phyloP scores from a whole-genome alignment of 345 rosid species.

The Clausena lansium region DNA sequence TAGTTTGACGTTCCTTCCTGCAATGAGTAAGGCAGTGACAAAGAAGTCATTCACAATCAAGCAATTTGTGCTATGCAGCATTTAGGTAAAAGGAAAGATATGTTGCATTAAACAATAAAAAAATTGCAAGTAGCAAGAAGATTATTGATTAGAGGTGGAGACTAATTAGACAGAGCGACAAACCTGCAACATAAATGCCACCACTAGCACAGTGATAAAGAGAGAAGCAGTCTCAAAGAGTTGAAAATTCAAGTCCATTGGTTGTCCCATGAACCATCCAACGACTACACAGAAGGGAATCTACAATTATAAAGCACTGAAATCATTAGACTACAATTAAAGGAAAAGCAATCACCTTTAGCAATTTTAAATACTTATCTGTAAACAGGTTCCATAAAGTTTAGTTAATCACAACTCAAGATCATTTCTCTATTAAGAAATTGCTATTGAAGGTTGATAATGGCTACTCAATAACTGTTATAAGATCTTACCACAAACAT shows the following conservation, averaged over 20 bases:
- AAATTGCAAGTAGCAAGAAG: background rate
- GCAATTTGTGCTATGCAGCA: background rate
- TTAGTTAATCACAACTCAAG: background rate
- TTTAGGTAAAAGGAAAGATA: background rate
- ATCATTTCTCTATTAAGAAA: background rate
- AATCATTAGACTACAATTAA: background rate
- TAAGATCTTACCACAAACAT: slow-evolving; percentile 80
- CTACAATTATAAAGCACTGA: slow-evolving; percentile 24
- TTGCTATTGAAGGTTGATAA: background rate
- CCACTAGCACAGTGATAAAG: slow-evolving; percentile 51
- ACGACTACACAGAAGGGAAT: slow-evolving; percentile 54
- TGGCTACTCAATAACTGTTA: background rate
- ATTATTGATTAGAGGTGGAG: background rate
- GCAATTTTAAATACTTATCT: background rate
- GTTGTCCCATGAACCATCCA: slow-evolving; percentile 50
- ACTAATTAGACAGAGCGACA: background rate
- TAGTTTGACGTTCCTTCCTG: slow-evolving; percentile 56
- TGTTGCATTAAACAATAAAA: background rate
- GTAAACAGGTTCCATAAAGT: background rate
- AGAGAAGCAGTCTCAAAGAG: slow-evolving; percentile 55
- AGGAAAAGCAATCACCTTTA: background rate
- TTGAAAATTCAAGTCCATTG: slow-evolving; percentile 49
- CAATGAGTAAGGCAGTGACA: background rate
- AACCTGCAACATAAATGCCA: slow-evolving; percentile 58
- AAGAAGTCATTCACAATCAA: background rate